Base-by-base conservation (phyloP, 1,139 yeast genomes). In the Hanseniaspora sp. region DNA sequence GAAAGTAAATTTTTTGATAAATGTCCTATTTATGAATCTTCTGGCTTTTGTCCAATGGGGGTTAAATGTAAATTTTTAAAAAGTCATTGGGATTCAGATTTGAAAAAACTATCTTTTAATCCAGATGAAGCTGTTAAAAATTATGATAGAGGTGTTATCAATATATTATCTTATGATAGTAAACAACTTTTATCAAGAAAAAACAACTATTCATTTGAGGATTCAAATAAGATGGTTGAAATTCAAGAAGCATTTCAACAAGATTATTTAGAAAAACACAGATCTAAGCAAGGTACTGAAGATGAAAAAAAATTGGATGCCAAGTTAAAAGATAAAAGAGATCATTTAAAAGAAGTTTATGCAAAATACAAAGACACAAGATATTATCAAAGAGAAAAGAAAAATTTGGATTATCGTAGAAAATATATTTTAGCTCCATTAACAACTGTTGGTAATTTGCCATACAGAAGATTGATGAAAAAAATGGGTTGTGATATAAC, bases 361-460 rank as follows among this genome's bases (percentile, higher is more conserved):
- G 74, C 80, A n/a, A 70, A 75, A 13, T 92, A 79, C 63, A 72
- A 78, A 54, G 96, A 90, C 64, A 77, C 94, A 1, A 83, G 90
- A n/a, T 79, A 82, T 67, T 79, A 78, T 62, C 75, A 86, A 0
- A 71, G 77, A n/a, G 97, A 92, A 67, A 92, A 92, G 78, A 85
- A 83, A 67, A 34, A 39, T 5, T 68, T 94, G 47, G 73, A 87
- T 64, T 74, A 86, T 54, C 72, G 74, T 53, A 71, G 79, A 42
- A 92, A 94, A 58, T 90, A 87, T 67, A 88, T 92, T 58, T 83
- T 92, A 12, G 87, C 96, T 1, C 99, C 99, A 1, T 76, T 92
- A 59, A 94, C 99, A 28, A 92, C 99, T 0, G 98, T 94, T 7
- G 99, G 99, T 35, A 92, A 92, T 67, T 74, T 94, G 63, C 98